Base-by-base conservation (phyloP, 1,139 yeast genomes). In the Candida tunisiensis region DNA sequence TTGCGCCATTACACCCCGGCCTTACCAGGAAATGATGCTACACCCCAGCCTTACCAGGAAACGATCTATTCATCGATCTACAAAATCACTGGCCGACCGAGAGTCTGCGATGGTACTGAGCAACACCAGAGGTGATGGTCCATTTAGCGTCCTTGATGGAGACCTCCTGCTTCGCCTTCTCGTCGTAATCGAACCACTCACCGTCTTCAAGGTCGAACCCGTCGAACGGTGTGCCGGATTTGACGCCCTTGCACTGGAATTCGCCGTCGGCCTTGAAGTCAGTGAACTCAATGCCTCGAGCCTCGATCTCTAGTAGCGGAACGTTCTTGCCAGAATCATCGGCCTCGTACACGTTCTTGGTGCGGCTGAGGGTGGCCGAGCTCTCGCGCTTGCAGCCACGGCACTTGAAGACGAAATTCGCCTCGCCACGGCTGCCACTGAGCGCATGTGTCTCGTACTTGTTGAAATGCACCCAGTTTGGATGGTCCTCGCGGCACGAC, bases 131-230 rank as follows among this genome's bases (percentile, higher is more conserved):
- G 18, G 23, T 29, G 6, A 39, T 32, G 3, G 32, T 27, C 79
- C 92, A 83, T 29, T 57, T 46, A 12, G 73, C 62, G 6, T 80
- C 88, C 2, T 78, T 69, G 10, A 88, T 65, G 22, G 91, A 71
- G 14, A 83, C 95, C 49, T 88, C 95, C 16, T 60, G 68, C 8
- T 71, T 69, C 4, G 79, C 74, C 42, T 73, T 68, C 33, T 88
- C 96, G 46, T 88, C 96, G 47, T 85, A 91, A 44, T 88, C 98
- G 47, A 74, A 88, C 92, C 94, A 85, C 47, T 88, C 96, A 25
- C 67, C 70, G 23, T 82, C 95, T 23, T 62, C 66, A 28, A 82
- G 52, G 32, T 74, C 82, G n/a, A 82, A 65, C 13, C 74, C 82
- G 8, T 47, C 47, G 41, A 78, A 79, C 31, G 47, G 51, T 2